phyloP scores from a whole-genome alignment of 2,329 filamentous ascomycete species.

The Aureobasidium musti region DNA sequence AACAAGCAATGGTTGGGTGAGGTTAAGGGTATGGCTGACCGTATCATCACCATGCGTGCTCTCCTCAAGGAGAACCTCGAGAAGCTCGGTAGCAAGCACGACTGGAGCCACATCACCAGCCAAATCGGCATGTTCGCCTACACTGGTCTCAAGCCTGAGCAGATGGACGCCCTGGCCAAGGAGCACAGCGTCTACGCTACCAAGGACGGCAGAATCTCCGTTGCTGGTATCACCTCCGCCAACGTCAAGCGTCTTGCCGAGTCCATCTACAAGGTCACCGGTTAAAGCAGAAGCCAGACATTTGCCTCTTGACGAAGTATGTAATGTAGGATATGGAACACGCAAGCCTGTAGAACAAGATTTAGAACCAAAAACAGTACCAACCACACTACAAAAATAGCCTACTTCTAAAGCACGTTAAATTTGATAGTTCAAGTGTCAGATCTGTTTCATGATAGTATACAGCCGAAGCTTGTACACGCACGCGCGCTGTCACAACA shows the following conservation, averaged over 20 bases:
- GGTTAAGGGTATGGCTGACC: slow-evolving; percentile 98
- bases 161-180: slow-evolving; percentile 89
- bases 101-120: slow-evolving; percentile 98
- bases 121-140: slow-evolving; percentile 99
- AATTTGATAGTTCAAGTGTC: slow-evolving; percentile 6
- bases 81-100: slow-evolving; percentile 90
- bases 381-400: background rate
- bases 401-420: slow-evolving; percentile 1
- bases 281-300: slow-evolving; percentile 43
- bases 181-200: slow-evolving; percentile 98
- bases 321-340: slow-evolving; percentile 29
- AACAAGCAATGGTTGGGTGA: slow-evolving; percentile 95
- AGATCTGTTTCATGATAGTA: background rate
- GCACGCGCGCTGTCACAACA: background rate
- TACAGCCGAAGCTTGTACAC: background rate
- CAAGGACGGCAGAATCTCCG: slow-evolving; percentile 84
- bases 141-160: slow-evolving; percentile 84
- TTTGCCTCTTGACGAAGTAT: slow-evolving; percentile 11
- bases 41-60: slow-evolving; percentile 97
- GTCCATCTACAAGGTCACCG: slow-evolving; percentile 81
- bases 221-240: slow-evolving; percentile 77
- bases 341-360: slow-evolving; percentile 19
- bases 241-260: slow-evolving; percentile 81
- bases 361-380: background rate
- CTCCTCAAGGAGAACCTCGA: slow-evolving; percentile 94